These are phyloP conservation scores for Malassezia vespertilionis DNA, from an alignment of 1,284 basidiomycete species.

Conservation along the genomic window DNA sequence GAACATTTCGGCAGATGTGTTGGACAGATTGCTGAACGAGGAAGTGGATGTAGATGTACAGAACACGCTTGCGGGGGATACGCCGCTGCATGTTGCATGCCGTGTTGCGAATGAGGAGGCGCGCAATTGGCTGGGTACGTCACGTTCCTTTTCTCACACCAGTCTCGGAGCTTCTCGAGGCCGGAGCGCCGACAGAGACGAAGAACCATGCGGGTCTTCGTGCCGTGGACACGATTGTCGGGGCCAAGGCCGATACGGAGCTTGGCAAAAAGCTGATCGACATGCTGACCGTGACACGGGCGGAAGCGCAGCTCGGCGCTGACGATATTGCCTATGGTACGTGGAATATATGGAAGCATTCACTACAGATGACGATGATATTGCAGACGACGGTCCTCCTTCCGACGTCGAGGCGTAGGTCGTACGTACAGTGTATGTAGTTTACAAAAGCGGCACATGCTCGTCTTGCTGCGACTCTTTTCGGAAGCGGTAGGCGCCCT, in stretches of 20 bases:
- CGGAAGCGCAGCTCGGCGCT: slow-evolving; percentile 22
- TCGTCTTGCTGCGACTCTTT: slow-evolving; percentile 3
- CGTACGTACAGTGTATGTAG: background rate
- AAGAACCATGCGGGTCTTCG: slow-evolving; percentile 34
- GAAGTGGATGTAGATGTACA: slow-evolving; percentile 70
- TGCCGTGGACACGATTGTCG: slow-evolving; percentile 30
- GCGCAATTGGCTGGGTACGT: slow-evolving; percentile 52
- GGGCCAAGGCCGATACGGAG: slow-evolving; percentile 21
- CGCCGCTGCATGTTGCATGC: slow-evolving; percentile 71
- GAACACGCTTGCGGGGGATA: slow-evolving; percentile 63
- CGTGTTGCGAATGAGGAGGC: slow-evolving; percentile 56
- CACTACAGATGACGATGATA: slow-evolving; percentile 12
- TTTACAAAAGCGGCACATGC: background rate
- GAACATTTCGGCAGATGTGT: slow-evolving; percentile 25
- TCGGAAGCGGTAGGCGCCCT: slow-evolving; percentile 13
- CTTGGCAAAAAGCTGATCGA: slow-evolving; percentile 28
- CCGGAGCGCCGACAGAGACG: slow-evolving; percentile 34
- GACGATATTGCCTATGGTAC: slow-evolving; percentile 27
- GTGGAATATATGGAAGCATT: too few species aligned
- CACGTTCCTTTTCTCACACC: background rate
- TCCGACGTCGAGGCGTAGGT: slow-evolving; percentile 10
- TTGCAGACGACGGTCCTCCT: slow-evolving; percentile 2
- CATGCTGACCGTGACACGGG: slow-evolving; percentile 25
- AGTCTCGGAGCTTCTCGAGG: slow-evolving; percentile 40
- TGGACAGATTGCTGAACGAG: slow-evolving; percentile 37